These are phyloP conservation scores for Cornus kousa DNA, from an alignment of 148 eudicot genomes.

Conservation along the genomic window DNA sequence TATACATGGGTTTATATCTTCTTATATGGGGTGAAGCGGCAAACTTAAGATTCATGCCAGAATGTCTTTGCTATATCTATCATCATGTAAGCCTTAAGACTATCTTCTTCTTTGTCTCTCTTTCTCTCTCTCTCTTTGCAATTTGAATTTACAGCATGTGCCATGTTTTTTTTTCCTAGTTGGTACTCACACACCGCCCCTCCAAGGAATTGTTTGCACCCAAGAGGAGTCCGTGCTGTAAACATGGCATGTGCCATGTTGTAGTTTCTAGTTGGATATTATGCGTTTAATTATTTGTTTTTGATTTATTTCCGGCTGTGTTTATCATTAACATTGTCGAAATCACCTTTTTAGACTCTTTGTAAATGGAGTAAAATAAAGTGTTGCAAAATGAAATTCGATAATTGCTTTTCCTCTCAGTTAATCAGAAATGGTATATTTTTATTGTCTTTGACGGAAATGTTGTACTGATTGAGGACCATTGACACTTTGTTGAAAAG, in stretches of 20 bases:
- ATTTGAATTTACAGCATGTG: not conserved
- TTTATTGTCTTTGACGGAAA: not conserved
- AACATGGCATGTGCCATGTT: not conserved
- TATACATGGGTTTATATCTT: conserved; percentile 96
- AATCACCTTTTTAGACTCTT: no score
- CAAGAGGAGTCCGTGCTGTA: no score
- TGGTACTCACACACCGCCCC: no score
- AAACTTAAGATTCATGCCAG: conserved; percentile 98
- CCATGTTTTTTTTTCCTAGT: not conserved
- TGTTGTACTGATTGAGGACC: not conserved
- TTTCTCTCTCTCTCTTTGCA: no score
- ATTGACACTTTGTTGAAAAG: no score
- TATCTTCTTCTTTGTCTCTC: not conserved
- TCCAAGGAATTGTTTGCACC: no score
- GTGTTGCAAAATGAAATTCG: not conserved
- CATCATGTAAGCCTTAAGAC: conserved; percentile 67
- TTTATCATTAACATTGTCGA: not conserved
- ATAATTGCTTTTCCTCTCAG: not conserved
- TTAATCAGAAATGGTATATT: not conserved
- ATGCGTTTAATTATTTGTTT: not conserved
- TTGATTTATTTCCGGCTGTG: not conserved
- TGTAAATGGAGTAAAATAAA: not conserved
- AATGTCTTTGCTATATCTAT: conserved; percentile 96
- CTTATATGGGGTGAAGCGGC: conserved; percentile 99
- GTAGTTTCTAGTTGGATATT: not conserved